Evolutionary conservation across 2,329 filamentous ascomycete genomes (phyloP).

Genomic region (Blumeriella jaapii): DNA sequence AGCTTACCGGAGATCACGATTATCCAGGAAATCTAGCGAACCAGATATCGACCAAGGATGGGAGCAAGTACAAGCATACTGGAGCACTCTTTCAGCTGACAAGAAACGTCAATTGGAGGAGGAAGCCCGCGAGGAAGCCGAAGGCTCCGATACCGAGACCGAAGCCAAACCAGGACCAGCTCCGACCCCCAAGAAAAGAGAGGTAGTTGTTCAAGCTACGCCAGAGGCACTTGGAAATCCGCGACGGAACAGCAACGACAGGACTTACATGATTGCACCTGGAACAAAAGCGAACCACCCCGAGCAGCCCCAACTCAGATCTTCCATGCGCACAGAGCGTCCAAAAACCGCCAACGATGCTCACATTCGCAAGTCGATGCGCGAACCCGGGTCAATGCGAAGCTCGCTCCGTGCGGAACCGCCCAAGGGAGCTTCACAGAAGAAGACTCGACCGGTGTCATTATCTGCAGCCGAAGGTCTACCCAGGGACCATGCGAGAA

Average conservation of each 20-base stretch:
- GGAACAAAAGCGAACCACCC: slow-evolving; percentile 23
- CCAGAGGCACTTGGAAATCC: slow-evolving; percentile 7
- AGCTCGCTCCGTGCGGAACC: slow-evolving; percentile 7
- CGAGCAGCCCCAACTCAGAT: slow-evolving; percentile 30
- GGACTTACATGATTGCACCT: slow-evolving; percentile 32
- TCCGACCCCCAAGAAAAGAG: slow-evolving; percentile 22
- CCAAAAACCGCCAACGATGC: slow-evolving; percentile 13
- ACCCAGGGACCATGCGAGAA: slow-evolving; percentile 15
- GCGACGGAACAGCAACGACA: slow-evolving; percentile 15
- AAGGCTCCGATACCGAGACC: slow-evolving; percentile 33
- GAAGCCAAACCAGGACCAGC: slow-evolving; percentile 26
- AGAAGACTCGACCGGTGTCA: slow-evolving; percentile 27
- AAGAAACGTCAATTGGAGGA: slow-evolving; percentile 48
- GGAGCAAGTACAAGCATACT: slow-evolving; percentile 58
- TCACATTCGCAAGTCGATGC: slow-evolving; percentile 26
- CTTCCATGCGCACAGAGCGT: slow-evolving; percentile 34
- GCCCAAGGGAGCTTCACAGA: slow-evolving; percentile 26
- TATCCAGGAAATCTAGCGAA: slow-evolving; percentile 15
- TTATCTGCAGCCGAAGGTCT: slow-evolving; percentile 12
- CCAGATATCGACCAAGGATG: slow-evolving; percentile 32
- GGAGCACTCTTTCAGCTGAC: slow-evolving; percentile 52
- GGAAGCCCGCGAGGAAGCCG: slow-evolving; percentile 36
- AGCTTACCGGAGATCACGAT: slow-evolving; percentile 14
- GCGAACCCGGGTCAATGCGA: slow-evolving; percentile 19
- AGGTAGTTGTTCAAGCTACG: slow-evolving; percentile 8